Percentiles rank a stretch among this genome's conserved stretches.
Conservation (phyloP, 2,329 filamentous ascomycete species). For the Claviceps cyperi region DNA sequence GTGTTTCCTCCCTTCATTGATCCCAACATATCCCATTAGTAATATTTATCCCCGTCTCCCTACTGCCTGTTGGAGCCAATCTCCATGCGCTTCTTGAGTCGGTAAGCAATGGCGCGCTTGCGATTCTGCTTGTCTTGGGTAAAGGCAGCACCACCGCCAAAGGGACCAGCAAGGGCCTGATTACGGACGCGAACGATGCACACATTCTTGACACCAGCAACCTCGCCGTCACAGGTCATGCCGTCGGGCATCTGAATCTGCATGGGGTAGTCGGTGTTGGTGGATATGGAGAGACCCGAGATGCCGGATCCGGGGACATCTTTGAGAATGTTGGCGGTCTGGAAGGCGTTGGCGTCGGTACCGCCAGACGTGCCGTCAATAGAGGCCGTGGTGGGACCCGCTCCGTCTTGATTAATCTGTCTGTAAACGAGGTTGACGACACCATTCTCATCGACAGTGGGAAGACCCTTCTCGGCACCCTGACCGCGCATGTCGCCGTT, state of each 20-base stretch:
- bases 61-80: not conserved
- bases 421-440: conserved; percentile 1
- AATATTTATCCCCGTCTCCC: not conserved
- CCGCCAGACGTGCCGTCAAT: conserved; percentile 2
- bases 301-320: conserved; percentile 2
- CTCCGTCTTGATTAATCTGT: conserved; percentile 4
- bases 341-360: conserved; percentile 2
- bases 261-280: conserved; percentile 3
- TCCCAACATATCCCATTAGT: no score
- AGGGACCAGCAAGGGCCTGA: conserved; percentile 3
- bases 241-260: conserved; percentile 2
- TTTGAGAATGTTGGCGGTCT: not conserved
- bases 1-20: no score
- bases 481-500: not conserved
- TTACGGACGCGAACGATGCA: conserved; percentile 6
- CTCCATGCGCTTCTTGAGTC: conserved; percentile 4
- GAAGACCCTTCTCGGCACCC: conserved; percentile 3
- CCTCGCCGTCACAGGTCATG: conserved; percentile 2
- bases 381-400: conserved; percentile 1
- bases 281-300: conserved; percentile 1
- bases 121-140: conserved; percentile 1
- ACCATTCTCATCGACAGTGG: not conserved
- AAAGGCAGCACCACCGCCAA: conserved; percentile 6
- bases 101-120: conserved; percentile 5
- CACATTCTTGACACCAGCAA: conserved; percentile 5